Evolutionary conservation across 2,329 filamentous ascomycete genomes (phyloP), one percentile per base, ranked within the genome.

Genomic region (Tolypocladium ovalisporum): DNA sequence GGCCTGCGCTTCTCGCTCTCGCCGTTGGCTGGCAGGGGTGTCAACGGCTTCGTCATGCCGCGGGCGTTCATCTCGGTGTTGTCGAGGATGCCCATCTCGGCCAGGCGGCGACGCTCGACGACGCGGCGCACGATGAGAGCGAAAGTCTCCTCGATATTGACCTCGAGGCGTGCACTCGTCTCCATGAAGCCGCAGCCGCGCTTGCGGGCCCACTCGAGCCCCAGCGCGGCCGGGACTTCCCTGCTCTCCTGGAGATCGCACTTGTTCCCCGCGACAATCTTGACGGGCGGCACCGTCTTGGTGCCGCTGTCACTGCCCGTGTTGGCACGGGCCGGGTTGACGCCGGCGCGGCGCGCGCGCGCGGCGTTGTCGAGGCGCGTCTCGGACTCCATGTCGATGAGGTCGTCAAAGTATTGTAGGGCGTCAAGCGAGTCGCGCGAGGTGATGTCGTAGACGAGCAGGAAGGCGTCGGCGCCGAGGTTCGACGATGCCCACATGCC

Each of bases 101-200:
- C 80, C 51, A 78, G 69, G 17, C 74, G 70, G 24, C 82, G 70
- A n/a, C 75, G 75, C 74, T 86, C 83, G 52, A 82, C 77, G 54
- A 87, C 84, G 55, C 83, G 76, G 32, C 82, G 76, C 49, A 86
- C 80, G 59, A 86, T 82, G 42, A 86, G 78, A 39, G 87, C 88
- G 77, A 94, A 94, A 0, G 89, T 93, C 79, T 94, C 89, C 71
- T 94, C 89, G 61, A 94, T 90, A 69, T 94, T 94, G 62, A 94
- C 89, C 76, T 90, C 88, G 65, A 91, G 83, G 56, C 89, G 77
- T 5, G 89, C 89, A 66, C 87, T 90, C 61, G 89, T 94, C 80
- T 94, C 89, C 89, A 94, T 94, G 74, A 94, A 94, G 42, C 89
- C 89, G 72, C 88, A 93, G 49, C 84, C 84, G 56, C 82, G 78